phyloP scores from a whole-genome alignment of 352 stramenopile genomes.

The Phytophthora sp. region DNA sequence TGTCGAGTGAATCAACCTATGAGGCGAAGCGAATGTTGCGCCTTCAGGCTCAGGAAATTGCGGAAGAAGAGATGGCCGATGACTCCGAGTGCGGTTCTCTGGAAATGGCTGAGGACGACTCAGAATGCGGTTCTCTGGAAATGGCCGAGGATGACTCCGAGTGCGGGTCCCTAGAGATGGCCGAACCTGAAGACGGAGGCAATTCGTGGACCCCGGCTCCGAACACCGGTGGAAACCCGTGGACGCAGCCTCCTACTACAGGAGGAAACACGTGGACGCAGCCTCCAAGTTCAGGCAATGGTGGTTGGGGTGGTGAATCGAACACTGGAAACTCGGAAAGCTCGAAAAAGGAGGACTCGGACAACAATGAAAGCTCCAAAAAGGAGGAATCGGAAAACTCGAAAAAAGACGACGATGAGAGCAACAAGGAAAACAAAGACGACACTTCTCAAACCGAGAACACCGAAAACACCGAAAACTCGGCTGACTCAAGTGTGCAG shows the following conservation, averaged over 20 bases:
- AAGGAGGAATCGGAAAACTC: no score
- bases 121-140: slow-evolving; percentile 18
- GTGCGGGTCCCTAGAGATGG: slow-evolving; percentile 29
- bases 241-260: neutral
- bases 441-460: no score
- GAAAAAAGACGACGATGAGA: neutral
- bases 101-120: slow-evolving; percentile 24
- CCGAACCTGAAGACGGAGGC: neutral
- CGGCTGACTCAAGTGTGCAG: neutral
- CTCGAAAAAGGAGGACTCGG: slow-evolving; percentile 2
- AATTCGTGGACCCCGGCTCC: neutral
- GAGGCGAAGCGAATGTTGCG: slow-evolving; percentile 29
- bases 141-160: slow-evolving; percentile 23
- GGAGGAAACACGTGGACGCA: slow-evolving; percentile 9
- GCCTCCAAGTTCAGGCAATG: neutral
- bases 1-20: slow-evolving; percentile 16
- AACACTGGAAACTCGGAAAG: slow-evolving; percentile 7
- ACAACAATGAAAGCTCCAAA: neutral
- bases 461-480: neutral
- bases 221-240: neutral
- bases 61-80: slow-evolving; percentile 28
- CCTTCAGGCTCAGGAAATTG: slow-evolving; percentile 13
- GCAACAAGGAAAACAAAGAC: no score
- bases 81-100: slow-evolving; percentile 33
- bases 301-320: neutral